Percentiles rank a stretch among this genome's conserved stretches.
These are phyloP conservation scores for Aureobasidium sp. DNA, from an alignment of 2,329 filamentous ascomycete genomes.

Conservation along the genomic window DNA sequence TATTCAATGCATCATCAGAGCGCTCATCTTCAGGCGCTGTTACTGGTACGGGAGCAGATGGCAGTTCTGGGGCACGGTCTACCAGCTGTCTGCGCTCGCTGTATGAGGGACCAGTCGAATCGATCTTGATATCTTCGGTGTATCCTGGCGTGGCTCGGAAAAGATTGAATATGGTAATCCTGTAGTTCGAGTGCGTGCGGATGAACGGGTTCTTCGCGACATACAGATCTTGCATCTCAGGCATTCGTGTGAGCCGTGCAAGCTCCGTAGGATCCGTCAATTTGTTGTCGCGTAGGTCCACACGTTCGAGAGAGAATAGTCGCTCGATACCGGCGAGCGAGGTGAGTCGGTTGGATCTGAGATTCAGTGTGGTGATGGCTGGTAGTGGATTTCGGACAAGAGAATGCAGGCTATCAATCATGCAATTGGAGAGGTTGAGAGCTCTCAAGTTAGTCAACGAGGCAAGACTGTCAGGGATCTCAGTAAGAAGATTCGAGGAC, in stretches of 20 bases:
- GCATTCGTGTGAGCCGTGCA: conserved; percentile 80
- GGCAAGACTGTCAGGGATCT: conserved; percentile 86
- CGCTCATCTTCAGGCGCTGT: conserved; percentile 38
- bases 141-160: conserved; percentile 88
- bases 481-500: conserved; percentile 86
- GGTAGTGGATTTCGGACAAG: conserved; percentile 79
- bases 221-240: conserved; percentile 88
- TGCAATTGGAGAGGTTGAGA: conserved; percentile 90
- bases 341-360: conserved; percentile 78
- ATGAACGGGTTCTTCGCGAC: conserved; percentile 88
- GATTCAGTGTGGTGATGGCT: conserved; percentile 86
- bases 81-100: conserved; percentile 77
- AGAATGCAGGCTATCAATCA: conserved; percentile 92
- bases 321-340: conserved; percentile 88
- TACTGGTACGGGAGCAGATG: conserved; percentile 65
- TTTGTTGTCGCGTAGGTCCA: conserved; percentile 86
- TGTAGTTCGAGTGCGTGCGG: conserved; percentile 76
- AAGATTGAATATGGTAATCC: conserved; percentile 89
- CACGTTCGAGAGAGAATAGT: conserved; percentile 75
- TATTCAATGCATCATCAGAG: conserved; percentile 9
- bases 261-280: conserved; percentile 87
- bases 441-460: conserved; percentile 81
- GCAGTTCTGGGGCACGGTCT: conserved; percentile 68
- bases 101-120: conserved; percentile 75
- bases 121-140: conserved; percentile 82